A percentile compares a stretch with the other conserved stretches of the same genome.
phyloP scores from a whole-genome alignment of 164 flowering plant genomes.

The Sedum album region DNA sequence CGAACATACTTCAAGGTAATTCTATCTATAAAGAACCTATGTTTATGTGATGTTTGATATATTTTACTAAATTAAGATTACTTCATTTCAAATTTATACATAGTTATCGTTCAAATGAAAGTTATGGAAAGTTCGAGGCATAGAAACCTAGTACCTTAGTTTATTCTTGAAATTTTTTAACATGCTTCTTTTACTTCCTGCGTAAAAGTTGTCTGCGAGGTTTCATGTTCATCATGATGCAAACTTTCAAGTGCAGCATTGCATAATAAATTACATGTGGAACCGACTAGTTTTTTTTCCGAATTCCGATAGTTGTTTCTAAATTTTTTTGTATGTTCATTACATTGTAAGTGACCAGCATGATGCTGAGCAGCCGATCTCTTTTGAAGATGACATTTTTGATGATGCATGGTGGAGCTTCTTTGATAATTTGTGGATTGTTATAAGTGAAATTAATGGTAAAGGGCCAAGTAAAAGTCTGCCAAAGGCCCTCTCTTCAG shows the following conservation, averaged over 20 bases:
- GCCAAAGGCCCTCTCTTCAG: constrained; percentile 46
- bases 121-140: not conserved
- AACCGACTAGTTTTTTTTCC: not conserved
- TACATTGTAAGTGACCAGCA: constrained; percentile 24
- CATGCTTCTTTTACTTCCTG: not conserved
- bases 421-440: constrained; percentile 76
- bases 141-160: not conserved
- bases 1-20: constrained; percentile 45
- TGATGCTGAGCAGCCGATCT: constrained; percentile 15
- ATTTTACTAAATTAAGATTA: not conserved
- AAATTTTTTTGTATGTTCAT: constrained; percentile 1
- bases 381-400: constrained; percentile 28
- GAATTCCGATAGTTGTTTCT: not conserved
- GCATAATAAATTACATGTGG: not conserved
- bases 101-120: not conserved
- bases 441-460: constrained; percentile 71
- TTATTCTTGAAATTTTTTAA: not conserved
- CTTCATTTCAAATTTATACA: not conserved
- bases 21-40: not conserved
- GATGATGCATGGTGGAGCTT: constrained; percentile 77
- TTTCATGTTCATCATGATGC: not conserved
- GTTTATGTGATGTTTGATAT: not conserved
- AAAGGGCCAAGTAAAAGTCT: constrained; percentile 63
- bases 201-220: not conserved
- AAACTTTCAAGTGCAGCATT: not conserved